Evolutionary conservation across 306 rosid species (phyloP).

Genomic region (Corylus americana): DNA sequence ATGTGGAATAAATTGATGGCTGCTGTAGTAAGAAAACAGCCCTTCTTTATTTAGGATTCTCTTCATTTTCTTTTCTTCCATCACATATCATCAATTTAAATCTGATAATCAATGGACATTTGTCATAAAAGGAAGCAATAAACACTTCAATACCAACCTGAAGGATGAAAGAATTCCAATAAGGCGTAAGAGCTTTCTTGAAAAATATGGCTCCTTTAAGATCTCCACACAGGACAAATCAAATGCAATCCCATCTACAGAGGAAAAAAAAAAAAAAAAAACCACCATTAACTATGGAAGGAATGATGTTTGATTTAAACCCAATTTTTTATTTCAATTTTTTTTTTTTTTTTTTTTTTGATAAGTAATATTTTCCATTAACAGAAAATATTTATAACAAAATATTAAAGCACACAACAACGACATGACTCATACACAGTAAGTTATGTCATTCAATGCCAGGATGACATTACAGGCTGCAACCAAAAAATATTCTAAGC

Average conservation of each 20-base stretch:
- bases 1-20: too few species aligned
- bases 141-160: slow-evolving; percentile 54
- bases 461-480: slow-evolving; percentile 10
- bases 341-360: too few species aligned
- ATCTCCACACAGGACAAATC: slow-evolving; percentile 54
- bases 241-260: slow-evolving; percentile 44
- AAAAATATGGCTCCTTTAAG: slow-evolving; percentile 77
- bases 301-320: slow-evolving; percentile 19
- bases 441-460: not conserved
- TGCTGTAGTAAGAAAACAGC: too few species aligned
- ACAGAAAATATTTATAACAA: not conserved
- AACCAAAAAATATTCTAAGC: slow-evolving; percentile 11
- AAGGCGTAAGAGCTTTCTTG: slow-evolving; percentile 74
- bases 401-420: not conserved
- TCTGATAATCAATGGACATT: not conserved
- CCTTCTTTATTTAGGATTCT: too few species aligned
- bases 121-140: slow-evolving; percentile 21
- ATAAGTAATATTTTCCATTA: not conserved
- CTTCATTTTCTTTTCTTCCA: too few species aligned
- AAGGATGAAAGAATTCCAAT: slow-evolving; percentile 72
- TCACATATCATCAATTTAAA: not conserved
- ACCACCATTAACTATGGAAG: slow-evolving; percentile 12
- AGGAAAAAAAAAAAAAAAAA: slow-evolving; percentile 13
- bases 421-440: not conserved
- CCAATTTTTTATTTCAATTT: not conserved